A percentile compares a stretch with the other conserved stretches of the same genome.
Evolutionary conservation across 148 eudicot species (phyloP).

Genomic region (Nyssa sinensis): DNA sequence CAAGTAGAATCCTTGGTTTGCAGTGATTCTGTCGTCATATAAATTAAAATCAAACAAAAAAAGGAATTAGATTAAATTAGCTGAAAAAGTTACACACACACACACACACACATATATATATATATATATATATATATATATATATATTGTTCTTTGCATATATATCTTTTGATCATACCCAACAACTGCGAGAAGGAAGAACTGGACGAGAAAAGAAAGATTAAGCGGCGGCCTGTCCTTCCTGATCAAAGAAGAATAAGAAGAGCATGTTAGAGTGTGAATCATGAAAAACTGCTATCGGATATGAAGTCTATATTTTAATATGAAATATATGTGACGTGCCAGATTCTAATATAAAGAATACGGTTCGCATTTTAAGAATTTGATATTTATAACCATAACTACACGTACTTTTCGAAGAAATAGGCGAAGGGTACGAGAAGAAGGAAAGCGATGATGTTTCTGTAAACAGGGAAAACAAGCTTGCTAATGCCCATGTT

Average conservation of each 20-base stretch:
- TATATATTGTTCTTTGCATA: too few relatives aligned
- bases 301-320: too few relatives aligned
- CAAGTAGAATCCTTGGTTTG: constrained; percentile 96
- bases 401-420: constrained; percentile 64
- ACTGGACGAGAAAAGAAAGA: constrained; percentile 65
- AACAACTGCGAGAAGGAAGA: constrained; percentile 82
- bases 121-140: too few relatives aligned
- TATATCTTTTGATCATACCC: constrained; percentile 45
- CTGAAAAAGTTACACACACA: too few relatives aligned
- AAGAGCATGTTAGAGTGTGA: too few relatives aligned
- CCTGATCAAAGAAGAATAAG: constrained; percentile 34
- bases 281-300: too few relatives aligned
- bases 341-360: too few relatives aligned
- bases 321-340: too few relatives aligned
- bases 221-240: constrained; percentile 85
- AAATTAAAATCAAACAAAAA: not conserved
- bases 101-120: too few relatives aligned
- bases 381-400: too few relatives aligned
- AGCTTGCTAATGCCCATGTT: constrained; percentile 97
- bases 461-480: constrained; percentile 90
- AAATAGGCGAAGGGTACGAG: constrained; percentile 87
- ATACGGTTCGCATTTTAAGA: too few relatives aligned
- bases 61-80: not conserved
- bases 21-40: constrained; percentile 64
- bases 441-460: constrained; percentile 76